These are phyloP conservation scores for Gnetum montanum DNA, from an alignment of 75 land plant species.

Conservation along the genomic window DNA sequence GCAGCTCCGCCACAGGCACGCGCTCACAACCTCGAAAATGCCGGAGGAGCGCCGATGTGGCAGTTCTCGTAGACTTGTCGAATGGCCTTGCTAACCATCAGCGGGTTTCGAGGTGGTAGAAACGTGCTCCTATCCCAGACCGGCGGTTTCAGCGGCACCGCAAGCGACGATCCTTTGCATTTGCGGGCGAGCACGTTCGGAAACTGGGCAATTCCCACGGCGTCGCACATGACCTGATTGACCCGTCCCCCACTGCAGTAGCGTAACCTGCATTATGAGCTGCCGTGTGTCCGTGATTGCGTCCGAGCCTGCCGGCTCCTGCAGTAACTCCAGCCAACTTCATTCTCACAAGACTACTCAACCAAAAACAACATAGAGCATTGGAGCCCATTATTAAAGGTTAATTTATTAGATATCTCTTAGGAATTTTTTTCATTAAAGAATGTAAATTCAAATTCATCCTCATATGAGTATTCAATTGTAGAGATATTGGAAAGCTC, in stretches of 20 bases:
- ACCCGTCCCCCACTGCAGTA: slow-evolving; percentile 34
- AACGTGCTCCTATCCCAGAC: slow-evolving; percentile 37
- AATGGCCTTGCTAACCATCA: too few species aligned
- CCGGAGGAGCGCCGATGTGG: neutral
- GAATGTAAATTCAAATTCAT: too few species aligned
- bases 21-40: neutral
- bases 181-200: slow-evolving; percentile 30
- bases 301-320: slow-evolving; percentile 19
- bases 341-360: too few species aligned
- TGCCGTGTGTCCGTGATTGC: slow-evolving; percentile 13
- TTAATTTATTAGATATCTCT: too few species aligned
- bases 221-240: slow-evolving; percentile 46
- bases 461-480: too few species aligned
- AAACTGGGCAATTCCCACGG: slow-evolving; percentile 32
- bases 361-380: too few species aligned
- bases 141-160: slow-evolving; percentile 22
- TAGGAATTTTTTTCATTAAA: too few species aligned
- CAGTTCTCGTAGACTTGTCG: slow-evolving; percentile 29
- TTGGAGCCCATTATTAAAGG: too few species aligned
- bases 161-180: slow-evolving; percentile 22
- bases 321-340: slow-evolving; percentile 22
- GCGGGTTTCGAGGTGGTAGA: slow-evolving; percentile 27
- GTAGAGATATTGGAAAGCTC: too few species aligned
- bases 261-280: slow-evolving; percentile 37
- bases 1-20: slow-evolving; percentile 18